A percentile compares a stretch with the other conserved stretches of the same genome.
Conservation (phyloP, 1,284 basidiomycete species). For the Trametes sp. region DNA sequence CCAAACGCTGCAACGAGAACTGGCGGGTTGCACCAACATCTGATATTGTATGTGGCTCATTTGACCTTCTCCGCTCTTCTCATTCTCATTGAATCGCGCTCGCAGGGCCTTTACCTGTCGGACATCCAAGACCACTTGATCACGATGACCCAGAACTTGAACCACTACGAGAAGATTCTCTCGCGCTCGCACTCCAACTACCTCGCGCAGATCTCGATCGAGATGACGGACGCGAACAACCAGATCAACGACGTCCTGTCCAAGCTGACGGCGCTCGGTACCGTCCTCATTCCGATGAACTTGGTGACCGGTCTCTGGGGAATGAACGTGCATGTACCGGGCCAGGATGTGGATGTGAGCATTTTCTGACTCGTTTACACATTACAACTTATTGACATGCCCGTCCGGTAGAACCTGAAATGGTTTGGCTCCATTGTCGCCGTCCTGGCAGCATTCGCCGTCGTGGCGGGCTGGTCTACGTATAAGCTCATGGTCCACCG, state of each 20-base stretch:
- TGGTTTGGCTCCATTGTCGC: slow-evolving; percentile 93
- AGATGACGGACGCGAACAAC: slow-evolving; percentile 99
- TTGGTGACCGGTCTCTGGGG: slow-evolving; percentile 91
- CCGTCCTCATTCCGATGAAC: slow-evolving; percentile 97
- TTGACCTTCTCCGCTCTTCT: background rate
- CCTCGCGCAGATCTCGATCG: slow-evolving; percentile 97
- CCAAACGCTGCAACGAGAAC: slow-evolving; percentile 98
- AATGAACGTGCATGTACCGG: slow-evolving; percentile 94
- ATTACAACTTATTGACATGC: background rate
- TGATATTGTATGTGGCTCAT: slow-evolving; percentile 86
- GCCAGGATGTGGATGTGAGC: slow-evolving; percentile 66
- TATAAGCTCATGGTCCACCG: slow-evolving; percentile 75
- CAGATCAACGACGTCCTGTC: slow-evolving; percentile 99
- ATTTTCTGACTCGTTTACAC: background rate
- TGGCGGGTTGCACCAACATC: slow-evolving; percentile 98
- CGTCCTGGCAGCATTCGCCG: slow-evolving; percentile 77
- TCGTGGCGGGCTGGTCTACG: slow-evolving; percentile 84
- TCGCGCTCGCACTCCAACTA: slow-evolving; percentile 99
- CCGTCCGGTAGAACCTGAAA: slow-evolving; percentile 50
- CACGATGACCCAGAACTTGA: slow-evolving; percentile 99
- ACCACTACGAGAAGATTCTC: slow-evolving; percentile 99
- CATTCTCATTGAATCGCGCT: no score
- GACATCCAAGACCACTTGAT: slow-evolving; percentile 99
- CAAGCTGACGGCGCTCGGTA: slow-evolving; percentile 98
- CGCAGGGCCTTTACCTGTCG: slow-evolving; percentile 91